phyloP scores from a whole-genome alignment of 2,329 filamentous ascomycete species.

The Epichloe bromicola region DNA sequence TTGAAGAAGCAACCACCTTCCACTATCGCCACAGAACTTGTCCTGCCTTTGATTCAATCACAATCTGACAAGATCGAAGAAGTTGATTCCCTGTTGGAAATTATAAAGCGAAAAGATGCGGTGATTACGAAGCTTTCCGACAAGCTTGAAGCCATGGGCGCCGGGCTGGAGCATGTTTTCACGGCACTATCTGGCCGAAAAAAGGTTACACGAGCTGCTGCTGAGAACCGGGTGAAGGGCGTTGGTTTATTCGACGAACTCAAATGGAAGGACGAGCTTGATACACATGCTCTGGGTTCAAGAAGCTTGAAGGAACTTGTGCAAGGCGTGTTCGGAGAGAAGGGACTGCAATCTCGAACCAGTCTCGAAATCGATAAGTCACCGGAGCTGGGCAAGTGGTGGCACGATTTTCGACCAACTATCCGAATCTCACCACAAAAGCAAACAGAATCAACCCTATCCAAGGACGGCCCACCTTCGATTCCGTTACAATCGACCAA shows the following conservation, averaged over 20 bases:
- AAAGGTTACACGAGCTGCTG: constrained; percentile 29
- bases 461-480: constrained; percentile 5
- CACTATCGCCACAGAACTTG: constrained; percentile 32
- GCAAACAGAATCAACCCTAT: constrained; percentile 1
- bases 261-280: constrained; percentile 24
- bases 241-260: constrained; percentile 33
- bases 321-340: constrained; percentile 26
- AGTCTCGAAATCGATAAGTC: constrained; percentile 20
- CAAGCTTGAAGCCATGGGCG: constrained; percentile 39
- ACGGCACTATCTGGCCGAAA: constrained; percentile 35
- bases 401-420: constrained; percentile 27
- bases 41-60: constrained; percentile 37
- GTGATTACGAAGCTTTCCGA: constrained; percentile 38
- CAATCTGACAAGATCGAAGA: constrained; percentile 28
- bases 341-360: constrained; percentile 18
- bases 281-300: constrained; percentile 12
- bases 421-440: constrained; percentile 12
- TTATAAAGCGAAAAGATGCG: constrained; percentile 37
- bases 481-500: constrained; percentile 6
- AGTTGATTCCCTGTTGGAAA: constrained; percentile 28
- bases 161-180: constrained; percentile 40
- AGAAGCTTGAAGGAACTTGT: constrained; percentile 25
- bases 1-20: constrained; percentile 33
- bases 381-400: constrained; percentile 33
- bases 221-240: constrained; percentile 37